Evolutionary conservation across 352 stramenopile genomes (phyloP), one percentile per base, ranked within the genome.

Genomic region (Thalassiosira delicatula): DNA sequence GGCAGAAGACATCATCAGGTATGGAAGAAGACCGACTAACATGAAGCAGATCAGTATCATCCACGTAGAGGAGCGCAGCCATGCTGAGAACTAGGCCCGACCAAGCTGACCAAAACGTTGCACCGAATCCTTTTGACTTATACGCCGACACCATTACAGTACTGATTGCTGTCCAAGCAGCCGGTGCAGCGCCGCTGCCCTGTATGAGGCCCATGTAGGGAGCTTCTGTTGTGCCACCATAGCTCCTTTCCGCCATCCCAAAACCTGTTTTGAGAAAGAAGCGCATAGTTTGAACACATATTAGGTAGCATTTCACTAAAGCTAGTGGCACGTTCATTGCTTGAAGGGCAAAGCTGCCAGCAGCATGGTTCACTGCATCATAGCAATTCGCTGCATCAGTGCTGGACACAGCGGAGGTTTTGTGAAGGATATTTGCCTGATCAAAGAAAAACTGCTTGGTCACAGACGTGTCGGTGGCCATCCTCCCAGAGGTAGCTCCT

Each of bases 11-110:
- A 0, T 29, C 27, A 23, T n/a, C n/a, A 35, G 33, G 11, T 0
- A 63, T 8, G 14, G 21, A 0, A 23, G 5, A 7, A 5, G 2
- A 4, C 19, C 8, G 0, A 29, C 2, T 5, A 27, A 17, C 33
- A 37, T 77, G 69, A 0, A 70, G 44, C 5, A 77, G 69, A 59
- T 77, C 69, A 12, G 30, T 59, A 27, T 60, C 42, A 7, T 42
- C 44, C 56, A 68, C 37, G 23, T 57, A 70, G 11, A 56, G 19
- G 8, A 77, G 19, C 3, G 57, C 40, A 12, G 57, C 69, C 0
- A 76, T n/a, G 0, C 46, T 5, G 3, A 68, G 32, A 2, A 12
- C 19, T 2, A 19, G 3, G 14, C 14, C 4, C 19, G 54, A 49
- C 19, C 46, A 76, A 0, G 35, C 19, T 11, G 35, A 49, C 8